A percentile compares a stretch with the other conserved stretches of the same genome.
Evolutionary conservation across 805 yeast genomes (phyloP).

Genomic region (Candida jianshihensis): DNA sequence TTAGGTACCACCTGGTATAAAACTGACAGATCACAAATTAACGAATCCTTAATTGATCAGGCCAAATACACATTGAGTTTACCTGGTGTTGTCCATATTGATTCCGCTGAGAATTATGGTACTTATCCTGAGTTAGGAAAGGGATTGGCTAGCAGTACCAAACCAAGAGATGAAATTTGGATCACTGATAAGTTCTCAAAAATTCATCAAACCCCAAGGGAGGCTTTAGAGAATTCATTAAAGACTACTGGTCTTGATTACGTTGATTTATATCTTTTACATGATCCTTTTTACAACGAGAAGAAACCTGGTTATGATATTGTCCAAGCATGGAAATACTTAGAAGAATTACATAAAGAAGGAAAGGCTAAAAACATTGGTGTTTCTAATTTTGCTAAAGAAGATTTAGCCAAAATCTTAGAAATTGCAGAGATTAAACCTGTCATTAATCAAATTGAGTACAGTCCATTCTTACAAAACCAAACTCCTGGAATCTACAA

Average conservation of each 20-base stretch:
- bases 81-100: slow-evolving; percentile 49
- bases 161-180: slow-evolving; percentile 43
- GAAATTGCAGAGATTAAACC: slow-evolving; percentile 37
- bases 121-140: slow-evolving; percentile 48
- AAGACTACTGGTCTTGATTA: slow-evolving; percentile 34
- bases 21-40: slow-evolving; percentile 21
- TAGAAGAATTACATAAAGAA: slow-evolving; percentile 40
- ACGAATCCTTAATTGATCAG: slow-evolving; percentile 26
- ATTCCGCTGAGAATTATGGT: slow-evolving; percentile 50
- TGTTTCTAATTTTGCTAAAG: slow-evolving; percentile 51
- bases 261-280: slow-evolving; percentile 47
- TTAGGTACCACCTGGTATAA: slow-evolving; percentile 58
- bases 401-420: slow-evolving; percentile 37
- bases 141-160: slow-evolving; percentile 35
- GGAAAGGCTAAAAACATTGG: slow-evolving; percentile 55
- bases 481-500: slow-evolving; percentile 51
- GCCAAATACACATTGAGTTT: slow-evolving; percentile 26
- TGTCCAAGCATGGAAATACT: slow-evolving; percentile 44
- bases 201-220: slow-evolving; percentile 32
- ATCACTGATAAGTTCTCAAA: slow-evolving; percentile 46
- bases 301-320: slow-evolving; percentile 33
- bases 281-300: slow-evolving; percentile 32
- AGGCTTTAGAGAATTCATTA: slow-evolving; percentile 32
- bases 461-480: slow-evolving; percentile 61
- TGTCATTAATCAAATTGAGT: slow-evolving; percentile 58